Conservation (phyloP, 2,329 filamentous ascomycete genomes). For the Endothia cerciana region DNA sequence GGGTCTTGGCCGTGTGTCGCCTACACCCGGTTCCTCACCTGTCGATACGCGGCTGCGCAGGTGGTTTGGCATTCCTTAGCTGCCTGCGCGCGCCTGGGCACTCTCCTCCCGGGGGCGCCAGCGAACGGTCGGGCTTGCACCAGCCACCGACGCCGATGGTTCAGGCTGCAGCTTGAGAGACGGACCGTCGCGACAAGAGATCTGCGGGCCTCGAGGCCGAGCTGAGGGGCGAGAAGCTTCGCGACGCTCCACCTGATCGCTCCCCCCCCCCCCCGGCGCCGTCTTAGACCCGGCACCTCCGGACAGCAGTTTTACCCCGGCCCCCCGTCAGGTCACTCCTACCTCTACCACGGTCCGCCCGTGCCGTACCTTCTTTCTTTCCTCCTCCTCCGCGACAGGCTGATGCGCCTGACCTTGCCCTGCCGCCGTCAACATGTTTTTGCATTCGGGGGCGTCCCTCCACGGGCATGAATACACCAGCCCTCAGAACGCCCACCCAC, state of each 20-base stretch:
- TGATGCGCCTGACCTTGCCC: neutral
- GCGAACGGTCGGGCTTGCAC: neutral
- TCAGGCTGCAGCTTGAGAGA: too few species aligned
- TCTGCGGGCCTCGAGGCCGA: neutral
- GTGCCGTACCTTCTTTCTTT: neutral
- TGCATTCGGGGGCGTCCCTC: constrained; percentile 62
- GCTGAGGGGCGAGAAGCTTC: neutral
- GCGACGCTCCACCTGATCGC: too few species aligned
- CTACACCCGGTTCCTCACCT: too few species aligned
- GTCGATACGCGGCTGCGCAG: too few species aligned
- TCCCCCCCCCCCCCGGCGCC: too few species aligned
- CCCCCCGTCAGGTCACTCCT: neutral
- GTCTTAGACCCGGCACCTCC: neutral
- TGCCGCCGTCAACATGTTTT: constrained; percentile 52
- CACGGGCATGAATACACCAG: constrained; percentile 63
- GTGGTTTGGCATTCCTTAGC: too few species aligned
- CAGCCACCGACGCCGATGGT: neutral
- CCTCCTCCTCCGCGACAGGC: neutral
- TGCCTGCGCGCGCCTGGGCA: too few species aligned
- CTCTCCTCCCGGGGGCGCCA: too few species aligned
- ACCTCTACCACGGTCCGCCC: neutral
- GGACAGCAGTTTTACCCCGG: neutral
- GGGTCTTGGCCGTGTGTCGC: too few species aligned
- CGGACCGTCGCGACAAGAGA: too few species aligned
- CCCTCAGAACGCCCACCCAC: constrained; percentile 37